These are phyloP conservation scores for Madurella fahalii DNA, from an alignment of 2,329 filamentous ascomycete genomes.

Conservation along the genomic window DNA sequence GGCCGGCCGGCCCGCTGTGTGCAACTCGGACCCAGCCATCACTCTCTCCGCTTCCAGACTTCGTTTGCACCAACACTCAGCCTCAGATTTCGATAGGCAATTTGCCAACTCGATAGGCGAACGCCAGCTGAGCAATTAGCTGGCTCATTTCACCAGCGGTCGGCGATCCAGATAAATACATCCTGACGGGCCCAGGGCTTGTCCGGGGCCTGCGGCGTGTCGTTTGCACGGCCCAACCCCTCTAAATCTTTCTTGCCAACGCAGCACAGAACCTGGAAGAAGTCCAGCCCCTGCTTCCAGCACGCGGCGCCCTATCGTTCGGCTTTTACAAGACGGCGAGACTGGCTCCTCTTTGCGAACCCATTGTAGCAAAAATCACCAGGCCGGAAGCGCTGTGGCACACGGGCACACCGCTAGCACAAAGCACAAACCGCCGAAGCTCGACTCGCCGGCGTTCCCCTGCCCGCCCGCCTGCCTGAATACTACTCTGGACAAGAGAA, in stretches of 20 bases:
- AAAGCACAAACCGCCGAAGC: not conserved
- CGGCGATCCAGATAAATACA: not conserved
- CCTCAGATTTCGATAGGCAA: constrained; percentile 5
- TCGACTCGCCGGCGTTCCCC: not conserved
- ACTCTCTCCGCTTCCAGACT: not conserved
- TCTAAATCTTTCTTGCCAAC: constrained; percentile 16
- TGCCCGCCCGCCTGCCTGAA: too few relatives aligned
- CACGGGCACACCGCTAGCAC: not conserved
- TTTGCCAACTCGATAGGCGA: constrained; percentile 1
- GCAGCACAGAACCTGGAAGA: constrained; percentile 9
- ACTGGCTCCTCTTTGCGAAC: not conserved
- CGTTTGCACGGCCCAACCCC: constrained; percentile 20
- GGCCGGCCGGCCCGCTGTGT: not conserved
- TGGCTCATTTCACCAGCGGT: constrained; percentile 6
- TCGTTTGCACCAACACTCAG: constrained; percentile 3
- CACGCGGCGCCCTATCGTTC: constrained; percentile 1
- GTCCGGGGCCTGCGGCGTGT: constrained; percentile 1
- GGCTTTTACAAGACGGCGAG: not conserved
- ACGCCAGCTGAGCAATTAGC: constrained; percentile 7
- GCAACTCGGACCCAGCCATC: not conserved
- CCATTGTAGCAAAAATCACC: not conserved
- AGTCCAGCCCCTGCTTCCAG: constrained; percentile 3
- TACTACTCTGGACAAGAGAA: not conserved
- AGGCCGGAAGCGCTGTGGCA: not conserved
- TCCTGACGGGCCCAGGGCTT: not conserved